phyloP scores from a whole-genome alignment of 257 asterid species.

The Solanum gracilifrons region DNA sequence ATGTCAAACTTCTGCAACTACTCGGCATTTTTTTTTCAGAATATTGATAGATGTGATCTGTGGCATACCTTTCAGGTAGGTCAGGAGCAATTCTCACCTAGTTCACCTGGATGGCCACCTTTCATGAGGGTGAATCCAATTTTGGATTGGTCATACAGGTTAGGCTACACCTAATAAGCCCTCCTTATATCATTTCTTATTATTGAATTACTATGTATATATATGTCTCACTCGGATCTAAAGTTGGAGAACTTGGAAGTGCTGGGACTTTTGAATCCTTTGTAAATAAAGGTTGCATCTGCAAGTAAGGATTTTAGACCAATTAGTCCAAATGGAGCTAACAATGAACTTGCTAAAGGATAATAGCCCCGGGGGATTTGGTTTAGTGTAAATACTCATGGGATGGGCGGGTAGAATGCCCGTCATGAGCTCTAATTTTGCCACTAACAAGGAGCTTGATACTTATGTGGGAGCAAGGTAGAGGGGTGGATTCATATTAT shows the following conservation, averaged over 20 bases:
- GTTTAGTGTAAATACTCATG: not conserved
- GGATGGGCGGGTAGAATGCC: not conserved
- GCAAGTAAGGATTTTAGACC: not conserved
- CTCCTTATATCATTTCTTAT: not conserved
- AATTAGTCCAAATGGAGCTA: not conserved
- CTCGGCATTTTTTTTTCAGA: not conserved
- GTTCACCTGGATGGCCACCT: constrained; percentile 96
- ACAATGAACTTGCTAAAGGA: not conserved
- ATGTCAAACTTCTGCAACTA: not conserved
- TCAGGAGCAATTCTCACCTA: constrained; percentile 90
- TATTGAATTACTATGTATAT: not conserved
- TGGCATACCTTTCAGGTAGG: constrained; percentile 51
- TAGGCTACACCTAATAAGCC: not conserved
- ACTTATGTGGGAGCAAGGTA: not conserved
- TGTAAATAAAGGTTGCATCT: not conserved
- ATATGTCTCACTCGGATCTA: not conserved
- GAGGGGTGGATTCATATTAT: not conserved
- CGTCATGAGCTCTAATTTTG: not conserved
- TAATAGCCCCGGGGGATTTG: not conserved
- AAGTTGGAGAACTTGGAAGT: not conserved
- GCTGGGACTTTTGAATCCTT: not conserved
- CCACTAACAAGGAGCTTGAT: not conserved
- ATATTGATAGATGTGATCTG: not conserved
- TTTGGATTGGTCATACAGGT: constrained; percentile 98
- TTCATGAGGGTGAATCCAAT: constrained; percentile 98